Percentiles rank a stretch among this genome's conserved stretches.
Conservation (phyloP, 371 early-diverging fungal genomes). For the Rhizopus delemar region DNA sequence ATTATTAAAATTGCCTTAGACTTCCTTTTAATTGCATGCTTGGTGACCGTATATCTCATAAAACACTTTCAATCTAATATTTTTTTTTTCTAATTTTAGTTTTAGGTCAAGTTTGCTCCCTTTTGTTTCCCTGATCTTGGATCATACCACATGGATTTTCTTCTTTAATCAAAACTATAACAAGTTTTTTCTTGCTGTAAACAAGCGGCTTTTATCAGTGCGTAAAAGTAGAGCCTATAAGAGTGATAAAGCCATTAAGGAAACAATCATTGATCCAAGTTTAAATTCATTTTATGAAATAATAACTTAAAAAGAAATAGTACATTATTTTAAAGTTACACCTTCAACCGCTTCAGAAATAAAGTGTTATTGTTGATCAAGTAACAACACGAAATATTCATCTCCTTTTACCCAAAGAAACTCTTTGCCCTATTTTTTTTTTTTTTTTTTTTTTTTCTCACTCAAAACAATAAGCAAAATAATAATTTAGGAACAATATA, state of each 20-base stretch:
- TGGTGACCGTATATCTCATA: not conserved
- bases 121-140: not conserved
- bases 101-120: not conserved
- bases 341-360: no score
- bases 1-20: not conserved
- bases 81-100: not conserved
- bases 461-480: not conserved
- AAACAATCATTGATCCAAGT: no score
- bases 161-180: not conserved
- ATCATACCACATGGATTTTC: not conserved
- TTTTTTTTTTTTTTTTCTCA: not conserved
- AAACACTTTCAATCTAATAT: not conserved
- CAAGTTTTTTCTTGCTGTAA: not conserved
- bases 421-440: not conserved
- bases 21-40: not conserved
- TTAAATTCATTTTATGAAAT: no score
- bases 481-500: not conserved
- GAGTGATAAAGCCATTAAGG: no score
- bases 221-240: no score
- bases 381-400: no score
- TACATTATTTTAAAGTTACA: no score
- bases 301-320: no score
- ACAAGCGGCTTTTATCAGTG: not conserved
- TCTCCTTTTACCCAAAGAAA: no score
- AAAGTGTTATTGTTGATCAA: no score